Evolutionary conservation across 495 filamentous ascomycete genomes (phyloP).

Genomic region (Penicillium maclennaniae): DNA sequence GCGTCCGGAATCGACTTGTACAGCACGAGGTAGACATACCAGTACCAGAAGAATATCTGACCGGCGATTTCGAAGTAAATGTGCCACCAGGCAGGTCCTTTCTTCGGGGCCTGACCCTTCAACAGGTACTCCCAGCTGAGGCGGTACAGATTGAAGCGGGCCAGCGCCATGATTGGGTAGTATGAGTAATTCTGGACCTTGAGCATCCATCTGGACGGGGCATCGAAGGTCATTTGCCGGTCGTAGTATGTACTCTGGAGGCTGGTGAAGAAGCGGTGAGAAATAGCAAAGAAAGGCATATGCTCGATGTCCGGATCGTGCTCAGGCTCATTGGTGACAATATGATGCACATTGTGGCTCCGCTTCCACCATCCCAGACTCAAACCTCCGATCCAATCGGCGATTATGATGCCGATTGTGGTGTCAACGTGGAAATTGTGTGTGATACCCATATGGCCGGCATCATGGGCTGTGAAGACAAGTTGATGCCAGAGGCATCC

Average conservation of each 20-base stretch:
- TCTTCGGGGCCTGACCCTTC: conserved; percentile 68
- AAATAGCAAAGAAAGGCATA: conserved; percentile 92
- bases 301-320: conserved; percentile 98
- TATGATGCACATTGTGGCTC: conserved; percentile 97
- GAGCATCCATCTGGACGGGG: conserved; percentile 65
- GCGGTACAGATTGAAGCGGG: conserved; percentile 87
- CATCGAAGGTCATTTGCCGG: conserved; percentile 78
- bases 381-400: conserved; percentile 86
- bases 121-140: conserved; percentile 82
- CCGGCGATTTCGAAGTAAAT: conserved; percentile 80
- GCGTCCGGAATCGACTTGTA: conserved; percentile 72
- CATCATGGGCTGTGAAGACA: conserved; percentile 93
- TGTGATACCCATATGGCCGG: conserved; percentile 96
- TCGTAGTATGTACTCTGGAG: conserved; percentile 89
- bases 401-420: conserved; percentile 83
- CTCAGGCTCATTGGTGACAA: conserved; percentile 93
- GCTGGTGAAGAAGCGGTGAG: conserved; percentile 73
- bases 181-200: conserved; percentile 79
- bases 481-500: conserved; percentile 94
- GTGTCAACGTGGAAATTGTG: conserved; percentile 80
- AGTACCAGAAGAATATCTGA: conserved; percentile 85
- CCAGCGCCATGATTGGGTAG: conserved; percentile 79
- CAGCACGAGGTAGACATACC: conserved; percentile 85
- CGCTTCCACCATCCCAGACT: conserved; percentile 96
- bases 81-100: conserved; percentile 85